A percentile compares a stretch with the other conserved stretches of the same genome.
phyloP scores from a whole-genome alignment of 208 protist genomes.

The Herpetomonas muscarum region DNA sequence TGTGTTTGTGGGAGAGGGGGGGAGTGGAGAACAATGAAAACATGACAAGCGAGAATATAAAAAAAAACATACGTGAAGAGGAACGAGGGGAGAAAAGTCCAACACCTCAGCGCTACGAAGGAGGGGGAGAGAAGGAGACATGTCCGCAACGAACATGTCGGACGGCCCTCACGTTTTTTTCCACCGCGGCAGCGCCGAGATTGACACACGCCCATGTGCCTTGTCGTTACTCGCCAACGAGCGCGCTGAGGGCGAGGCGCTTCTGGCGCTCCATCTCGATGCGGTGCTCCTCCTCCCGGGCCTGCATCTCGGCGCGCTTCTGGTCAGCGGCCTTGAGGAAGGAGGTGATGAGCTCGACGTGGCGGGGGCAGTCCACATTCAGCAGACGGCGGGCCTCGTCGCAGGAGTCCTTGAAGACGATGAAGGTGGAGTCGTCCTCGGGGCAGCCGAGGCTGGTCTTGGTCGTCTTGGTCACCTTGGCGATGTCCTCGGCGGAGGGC shows the following conservation, averaged over 20 bases:
- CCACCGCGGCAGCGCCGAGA: too few relatives aligned
- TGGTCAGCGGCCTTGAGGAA: constrained; percentile 42
- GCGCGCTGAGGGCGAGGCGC: constrained; percentile 18
- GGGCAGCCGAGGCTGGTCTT: constrained; percentile 22
- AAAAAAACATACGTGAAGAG: too few relatives aligned
- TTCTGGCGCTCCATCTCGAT: constrained; percentile 30
- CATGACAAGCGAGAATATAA: too few relatives aligned
- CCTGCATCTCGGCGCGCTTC: constrained; percentile 20
- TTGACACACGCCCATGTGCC: background rate
- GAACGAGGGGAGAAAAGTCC: too few relatives aligned
- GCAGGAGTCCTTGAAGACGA: constrained; percentile 53
- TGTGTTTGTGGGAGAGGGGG: too few relatives aligned
- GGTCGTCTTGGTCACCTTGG: constrained; percentile 17
- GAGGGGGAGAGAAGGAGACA: too few relatives aligned
- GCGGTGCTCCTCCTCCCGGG: constrained; percentile 10
- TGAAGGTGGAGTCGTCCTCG: constrained; percentile 34
- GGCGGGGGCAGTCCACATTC: constrained; percentile 30
- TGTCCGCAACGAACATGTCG: too few relatives aligned
- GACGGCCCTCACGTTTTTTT: background rate
- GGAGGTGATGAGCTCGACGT: constrained; percentile 29
- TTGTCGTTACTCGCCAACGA: constrained; percentile 19
- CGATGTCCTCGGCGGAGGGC: constrained; percentile 17
- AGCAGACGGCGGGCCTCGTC: constrained; percentile 64
- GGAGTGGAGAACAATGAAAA: too few relatives aligned
- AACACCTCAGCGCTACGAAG: too few relatives aligned